Evolutionary conservation across 1,284 basidiomycete genomes (phyloP).

Genomic region (Moesziomyces parantarcticus): DNA sequence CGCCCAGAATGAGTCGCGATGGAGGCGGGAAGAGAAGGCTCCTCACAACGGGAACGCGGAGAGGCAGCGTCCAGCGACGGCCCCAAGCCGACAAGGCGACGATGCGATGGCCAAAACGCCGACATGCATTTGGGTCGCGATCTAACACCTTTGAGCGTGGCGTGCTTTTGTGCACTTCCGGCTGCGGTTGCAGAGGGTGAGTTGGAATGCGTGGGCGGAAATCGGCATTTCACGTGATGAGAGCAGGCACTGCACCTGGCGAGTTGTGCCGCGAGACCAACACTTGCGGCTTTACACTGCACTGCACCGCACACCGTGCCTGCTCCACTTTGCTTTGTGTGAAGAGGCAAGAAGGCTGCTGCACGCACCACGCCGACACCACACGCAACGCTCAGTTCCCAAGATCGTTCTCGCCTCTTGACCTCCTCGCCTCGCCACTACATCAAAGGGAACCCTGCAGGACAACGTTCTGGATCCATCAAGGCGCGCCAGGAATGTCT

Average conservation of each 20-base stretch:
- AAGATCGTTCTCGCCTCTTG: too few relatives aligned
- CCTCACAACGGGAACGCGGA: not conserved
- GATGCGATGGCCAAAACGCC: constrained; percentile 11
- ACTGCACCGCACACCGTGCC: not conserved
- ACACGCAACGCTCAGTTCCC: too few relatives aligned
- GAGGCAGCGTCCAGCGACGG: not conserved
- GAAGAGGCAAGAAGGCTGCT: too few relatives aligned
- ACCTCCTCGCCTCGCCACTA: too few relatives aligned
- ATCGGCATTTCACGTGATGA: constrained; percentile 25
- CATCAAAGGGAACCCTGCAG: too few relatives aligned
- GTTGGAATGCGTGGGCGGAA: constrained; percentile 7
- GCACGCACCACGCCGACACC: too few relatives aligned
- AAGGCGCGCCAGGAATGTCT: too few relatives aligned
- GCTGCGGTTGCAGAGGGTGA: too few relatives aligned
- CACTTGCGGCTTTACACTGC: constrained; percentile 7
- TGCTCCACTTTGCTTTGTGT: not conserved
- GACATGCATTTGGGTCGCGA: not conserved
- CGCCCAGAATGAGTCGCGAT: constrained; percentile 1
- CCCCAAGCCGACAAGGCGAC: not conserved
- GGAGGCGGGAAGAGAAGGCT: too few relatives aligned
- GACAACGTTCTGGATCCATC: too few relatives aligned
- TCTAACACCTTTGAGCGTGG: too few relatives aligned
- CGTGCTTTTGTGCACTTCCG: too few relatives aligned
- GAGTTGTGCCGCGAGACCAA: constrained; percentile 10
- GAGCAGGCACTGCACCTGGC: not conserved